Evolutionary conservation across 208 protist genomes (phyloP).

Genomic region (Leishmania guyanensis): DNA sequence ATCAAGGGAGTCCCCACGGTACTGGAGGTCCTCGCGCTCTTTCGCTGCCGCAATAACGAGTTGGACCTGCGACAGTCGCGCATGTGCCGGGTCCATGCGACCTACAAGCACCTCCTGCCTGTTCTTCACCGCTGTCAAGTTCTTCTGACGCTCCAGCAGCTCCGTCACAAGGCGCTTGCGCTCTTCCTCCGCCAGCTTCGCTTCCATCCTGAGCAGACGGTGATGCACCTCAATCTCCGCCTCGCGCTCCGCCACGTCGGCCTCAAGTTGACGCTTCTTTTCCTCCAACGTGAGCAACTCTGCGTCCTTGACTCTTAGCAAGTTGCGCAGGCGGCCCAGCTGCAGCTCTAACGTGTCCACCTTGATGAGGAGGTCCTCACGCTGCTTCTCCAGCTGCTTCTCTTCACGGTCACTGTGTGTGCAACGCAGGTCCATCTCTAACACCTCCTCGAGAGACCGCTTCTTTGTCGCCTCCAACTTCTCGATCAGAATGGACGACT

Average conservation of each 20-base stretch:
- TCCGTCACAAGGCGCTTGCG: slow-evolving; percentile 65
- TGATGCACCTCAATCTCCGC: slow-evolving; percentile 88
- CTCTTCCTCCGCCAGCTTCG: slow-evolving; percentile 86
- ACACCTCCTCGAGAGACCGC: slow-evolving; percentile 52
- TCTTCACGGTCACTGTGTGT: slow-evolving; percentile 66
- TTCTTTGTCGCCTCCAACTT: slow-evolving; percentile 57
- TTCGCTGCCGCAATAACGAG: slow-evolving; percentile 83
- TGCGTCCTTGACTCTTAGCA: slow-evolving; percentile 48
- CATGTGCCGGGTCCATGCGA: slow-evolving; percentile 72
- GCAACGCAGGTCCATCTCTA: slow-evolving; percentile 86
- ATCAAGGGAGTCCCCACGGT: slow-evolving; percentile 81
- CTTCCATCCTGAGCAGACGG: slow-evolving; percentile 74
- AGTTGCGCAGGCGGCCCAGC: slow-evolving; percentile 69
- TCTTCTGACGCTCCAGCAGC: slow-evolving; percentile 67
- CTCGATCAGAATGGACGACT: slow-evolving; percentile 58
- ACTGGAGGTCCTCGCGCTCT: slow-evolving; percentile 87
- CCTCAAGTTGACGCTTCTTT: slow-evolving; percentile 71
- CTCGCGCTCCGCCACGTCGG: slow-evolving; percentile 69
- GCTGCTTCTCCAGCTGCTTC: slow-evolving; percentile 49
- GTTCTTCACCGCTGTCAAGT: slow-evolving; percentile 65
- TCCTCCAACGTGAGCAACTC: slow-evolving; percentile 79
- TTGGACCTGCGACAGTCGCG: slow-evolving; percentile 75
- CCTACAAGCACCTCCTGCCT: slow-evolving; percentile 78
- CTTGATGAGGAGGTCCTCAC: slow-evolving; percentile 82
- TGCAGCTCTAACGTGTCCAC: slow-evolving; percentile 89